Evolutionary conservation across 2,329 filamentous ascomycete species (phyloP), one percentile per base, ranked within the genome.

Genomic region (Coccinonectria pachysandricola): DNA sequence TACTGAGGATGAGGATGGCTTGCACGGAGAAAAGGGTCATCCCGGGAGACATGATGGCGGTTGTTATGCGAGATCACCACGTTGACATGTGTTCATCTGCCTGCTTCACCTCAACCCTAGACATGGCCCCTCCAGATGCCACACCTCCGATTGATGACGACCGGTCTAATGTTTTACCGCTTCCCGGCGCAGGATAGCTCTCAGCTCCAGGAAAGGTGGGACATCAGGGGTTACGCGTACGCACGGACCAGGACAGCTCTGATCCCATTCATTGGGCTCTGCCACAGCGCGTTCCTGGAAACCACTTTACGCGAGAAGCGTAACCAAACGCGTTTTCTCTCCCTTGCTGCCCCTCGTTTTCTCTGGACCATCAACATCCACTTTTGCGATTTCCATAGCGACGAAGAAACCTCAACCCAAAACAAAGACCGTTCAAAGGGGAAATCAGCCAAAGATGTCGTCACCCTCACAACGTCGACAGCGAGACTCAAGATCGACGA

Each of bases 1-100:
- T 78, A 49, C 79, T 75, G 53, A 87, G 76, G 45, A 87, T 75
- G 42, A 85, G 68, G 54, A 87, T 69, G 50, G 81, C 81, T 56
- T 82, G 79, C 50, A 86, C 69, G 48, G 77, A 75, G 63, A 80
- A 79, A 22, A 86, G 70, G 37, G 78, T 79, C 62, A 85, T 75
- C 60, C 75, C 73, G 38, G 78, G 76, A 43, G 78, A 71, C 80
- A 86, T 85, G 37, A 27, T 50, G 46, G 39, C 31, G 30, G 29
- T 35, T 34, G 34, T 21, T 22, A 19, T 31, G 21, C 24, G 29
- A 27, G 15, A 26, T 28, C 30, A 27, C 27, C 22, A 26, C 31
- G 36, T 28, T 43, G 27, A 31, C 34, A 34, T 36, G 28, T 33
- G 39, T 34, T 22, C 39, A 23, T 24, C 17, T 19, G 17, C 7